Evolutionary conservation across 2,329 filamentous ascomycete genomes (phyloP).

Genomic region (Neofusicoccum sp.): DNA sequence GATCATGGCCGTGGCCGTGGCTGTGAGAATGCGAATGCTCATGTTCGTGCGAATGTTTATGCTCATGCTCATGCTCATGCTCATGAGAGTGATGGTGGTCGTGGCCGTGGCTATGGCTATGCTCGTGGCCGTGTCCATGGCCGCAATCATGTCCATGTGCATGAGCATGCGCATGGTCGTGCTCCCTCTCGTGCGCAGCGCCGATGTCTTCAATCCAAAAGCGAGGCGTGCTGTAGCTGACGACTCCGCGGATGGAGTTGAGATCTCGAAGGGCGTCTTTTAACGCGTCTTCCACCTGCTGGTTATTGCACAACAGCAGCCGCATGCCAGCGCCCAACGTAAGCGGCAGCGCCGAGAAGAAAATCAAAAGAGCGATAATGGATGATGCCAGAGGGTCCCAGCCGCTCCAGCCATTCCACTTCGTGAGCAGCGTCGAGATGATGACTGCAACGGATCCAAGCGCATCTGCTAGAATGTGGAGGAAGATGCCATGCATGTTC

Average conservation of each 20-base stretch:
- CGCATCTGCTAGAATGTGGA: conserved; percentile 92
- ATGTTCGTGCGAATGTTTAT: conserved; percentile 35
- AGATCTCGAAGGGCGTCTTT: conserved; percentile 84
- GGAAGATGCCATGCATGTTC: conserved; percentile 96
- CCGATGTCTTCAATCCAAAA: conserved; percentile 84
- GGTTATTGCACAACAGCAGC: conserved; percentile 79
- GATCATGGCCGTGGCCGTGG: conserved; percentile 27
- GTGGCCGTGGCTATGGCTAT: conserved; percentile 33
- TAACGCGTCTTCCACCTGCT: conserved; percentile 80
- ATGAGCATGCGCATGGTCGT: conserved; percentile 27
- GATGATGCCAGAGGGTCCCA: conserved; percentile 95
- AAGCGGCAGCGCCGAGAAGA: conserved; percentile 84
- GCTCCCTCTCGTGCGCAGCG: conserved; percentile 42
- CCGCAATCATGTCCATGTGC: conserved; percentile 31
- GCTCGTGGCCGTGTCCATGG: conserved; percentile 27
- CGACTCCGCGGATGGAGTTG: conserved; percentile 76
- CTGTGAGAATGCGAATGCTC: conserved; percentile 30
- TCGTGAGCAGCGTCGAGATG: conserved; percentile 81
- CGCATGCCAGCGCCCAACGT: conserved; percentile 81
- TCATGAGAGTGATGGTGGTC: conserved; percentile 34
- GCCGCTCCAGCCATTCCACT: conserved; percentile 84
- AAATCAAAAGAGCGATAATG: conserved; percentile 88
- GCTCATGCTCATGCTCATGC: conserved; percentile 32
- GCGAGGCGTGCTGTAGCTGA: conserved; percentile 79
- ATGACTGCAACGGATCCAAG: conserved; percentile 94